Base-by-base conservation (phyloP, 176 grass and related monocot genomes). In the sorghum (Sorghum bicolor) region DNA sequence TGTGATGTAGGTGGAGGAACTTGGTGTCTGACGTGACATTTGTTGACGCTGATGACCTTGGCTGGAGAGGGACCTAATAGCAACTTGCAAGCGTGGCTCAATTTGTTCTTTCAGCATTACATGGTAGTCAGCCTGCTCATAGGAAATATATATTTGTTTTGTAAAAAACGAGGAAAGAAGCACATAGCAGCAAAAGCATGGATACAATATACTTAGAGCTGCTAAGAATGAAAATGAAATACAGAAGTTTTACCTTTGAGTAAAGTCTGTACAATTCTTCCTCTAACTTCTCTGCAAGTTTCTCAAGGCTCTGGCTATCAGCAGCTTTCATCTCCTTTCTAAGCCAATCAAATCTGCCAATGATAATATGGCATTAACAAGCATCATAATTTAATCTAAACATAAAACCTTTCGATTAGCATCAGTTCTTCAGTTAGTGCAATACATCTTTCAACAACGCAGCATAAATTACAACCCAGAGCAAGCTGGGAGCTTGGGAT, bases 81-180 rank as follows among this genome's bases (percentile, higher is more conserved):
- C 80, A 78, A 5, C 15, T 19, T 64, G 5, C 44, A 98, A 39
- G 68, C 13, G 48, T 40, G 20, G 66, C 9, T 80, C 73, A 62
- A 80, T 33, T 48, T 78, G 74, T 53, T 32, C 67, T 12, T 79
- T 80, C 66, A 82, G 73, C 79, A 88, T 90, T 14, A 50, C 84
- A 41, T 52, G 48, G 63, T 94, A 98, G 29, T 77, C 84, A 65
- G 25, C 82, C 95, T 98, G 89, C 60, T 84, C 65, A 88, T 22
- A 79, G 71, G n/a, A 29, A 53, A 20, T 53, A 31, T 26, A 28
- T 76, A 47, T 36, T 76, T 34, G 0, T 17, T 31, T 41, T 19
- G 16, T 50, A 52, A 64, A 48, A 32, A 32, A 66, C 3, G 15
- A 40, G n/a, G 37, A 57, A 45, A 84, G 31, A 67, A 55, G 40